phyloP scores from a whole-genome alignment of 2,329 filamentous ascomycete species.

The Diaporthe citri region DNA sequence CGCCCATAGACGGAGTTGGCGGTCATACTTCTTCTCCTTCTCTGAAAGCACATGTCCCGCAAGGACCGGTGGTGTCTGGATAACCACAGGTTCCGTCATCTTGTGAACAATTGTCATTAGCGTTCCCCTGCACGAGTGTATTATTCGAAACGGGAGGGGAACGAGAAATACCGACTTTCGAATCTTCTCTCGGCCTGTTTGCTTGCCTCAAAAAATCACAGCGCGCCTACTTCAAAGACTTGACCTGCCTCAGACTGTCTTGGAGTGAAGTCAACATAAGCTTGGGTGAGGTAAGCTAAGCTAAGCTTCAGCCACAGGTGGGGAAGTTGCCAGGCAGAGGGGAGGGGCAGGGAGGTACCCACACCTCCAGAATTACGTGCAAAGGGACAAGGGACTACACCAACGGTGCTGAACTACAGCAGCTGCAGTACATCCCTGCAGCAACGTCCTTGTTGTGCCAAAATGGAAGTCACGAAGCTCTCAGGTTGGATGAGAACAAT shows the following conservation, averaged over 20 bases:
- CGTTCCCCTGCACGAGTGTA: not conserved
- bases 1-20: constrained; percentile 95
- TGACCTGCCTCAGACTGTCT: constrained; percentile 19
- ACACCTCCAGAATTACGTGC: not conserved
- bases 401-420: not conserved
- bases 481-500: not conserved
- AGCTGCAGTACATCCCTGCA: constrained; percentile 16
- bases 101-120: constrained; percentile 32
- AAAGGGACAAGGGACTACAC: not conserved
- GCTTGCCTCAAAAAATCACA: not conserved
- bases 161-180: not conserved
- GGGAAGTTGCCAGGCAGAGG: constrained; percentile 11
- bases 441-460: not conserved
- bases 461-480: constrained; percentile 8
- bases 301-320: constrained; percentile 36
- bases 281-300: constrained; percentile 22
- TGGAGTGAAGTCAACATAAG: constrained; percentile 29
- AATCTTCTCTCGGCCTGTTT: not conserved
- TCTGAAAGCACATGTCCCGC: constrained; percentile 63
- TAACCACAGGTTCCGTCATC: constrained; percentile 61
- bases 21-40: constrained; percentile 87
- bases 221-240: constrained; percentile 6
- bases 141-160: not conserved
- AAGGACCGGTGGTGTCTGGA: constrained; percentile 61
- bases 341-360: not conserved